Evolutionary conservation across 164 flowering plant species (phyloP).

Genomic region (Nelumbo lutea): DNA sequence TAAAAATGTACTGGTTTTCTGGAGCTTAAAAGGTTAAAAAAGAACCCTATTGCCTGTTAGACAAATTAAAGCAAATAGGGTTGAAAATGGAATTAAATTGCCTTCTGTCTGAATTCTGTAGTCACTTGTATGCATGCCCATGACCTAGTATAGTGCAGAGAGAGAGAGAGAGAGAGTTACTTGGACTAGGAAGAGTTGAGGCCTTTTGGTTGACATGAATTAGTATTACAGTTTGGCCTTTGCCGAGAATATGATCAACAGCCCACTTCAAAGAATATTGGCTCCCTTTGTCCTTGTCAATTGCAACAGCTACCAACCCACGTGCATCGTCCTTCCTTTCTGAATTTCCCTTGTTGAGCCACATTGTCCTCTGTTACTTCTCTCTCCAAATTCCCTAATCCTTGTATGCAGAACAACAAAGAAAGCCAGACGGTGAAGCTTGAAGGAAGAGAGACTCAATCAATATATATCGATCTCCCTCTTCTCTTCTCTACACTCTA

Average conservation of each 20-base stretch:
- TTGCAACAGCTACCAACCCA: conserved; percentile 61
- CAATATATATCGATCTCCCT: too few relatives aligned
- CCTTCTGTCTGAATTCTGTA: neutral
- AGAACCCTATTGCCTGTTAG: too few relatives aligned
- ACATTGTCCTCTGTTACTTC: conserved; percentile 12
- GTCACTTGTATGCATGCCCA: neutral
- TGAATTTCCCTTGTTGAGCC: conserved; percentile 10
- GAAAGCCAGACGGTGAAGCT: too few relatives aligned
- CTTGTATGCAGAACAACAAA: too few relatives aligned
- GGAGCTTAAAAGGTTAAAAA: too few relatives aligned
- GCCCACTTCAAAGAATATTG: conserved; percentile 81
- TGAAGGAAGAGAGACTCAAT: too few relatives aligned
- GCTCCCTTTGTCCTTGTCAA: conserved; percentile 74
- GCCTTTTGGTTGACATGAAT: conserved; percentile 51
- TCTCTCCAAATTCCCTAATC: too few relatives aligned
- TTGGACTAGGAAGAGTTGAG: conserved; percentile 23
- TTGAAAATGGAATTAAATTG: too few relatives aligned
- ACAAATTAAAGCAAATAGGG: too few relatives aligned
- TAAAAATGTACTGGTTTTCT: too few relatives aligned
- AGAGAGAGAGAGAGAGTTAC: conserved; percentile 19
- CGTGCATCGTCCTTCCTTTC: conserved; percentile 19
- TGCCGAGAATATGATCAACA: conserved; percentile 39
- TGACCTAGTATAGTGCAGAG: neutral
- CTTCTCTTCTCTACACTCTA: neutral
- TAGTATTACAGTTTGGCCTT: conserved; percentile 45